Conservation (phyloP, 108 stramenopile species). For the Pseudonitzschia multistriata region DNA sequence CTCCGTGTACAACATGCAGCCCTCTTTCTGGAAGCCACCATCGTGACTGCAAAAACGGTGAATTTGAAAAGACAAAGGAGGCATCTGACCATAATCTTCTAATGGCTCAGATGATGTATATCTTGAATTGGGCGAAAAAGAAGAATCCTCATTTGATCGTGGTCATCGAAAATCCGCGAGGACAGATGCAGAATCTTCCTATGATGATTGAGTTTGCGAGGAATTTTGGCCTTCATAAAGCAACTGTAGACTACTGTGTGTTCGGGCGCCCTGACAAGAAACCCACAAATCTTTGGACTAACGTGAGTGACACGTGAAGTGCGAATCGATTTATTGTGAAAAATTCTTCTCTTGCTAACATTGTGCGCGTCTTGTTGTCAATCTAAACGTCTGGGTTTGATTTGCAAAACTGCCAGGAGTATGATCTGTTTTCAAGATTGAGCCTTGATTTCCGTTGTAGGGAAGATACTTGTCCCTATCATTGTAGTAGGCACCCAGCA, state of each 20-base stretch:
- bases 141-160: slow-evolving; percentile 31
- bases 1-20: slow-evolving; percentile 38
- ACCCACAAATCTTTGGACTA: slow-evolving; percentile 38
- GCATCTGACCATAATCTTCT: slow-evolving; percentile 20
- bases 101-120: slow-evolving; percentile 18
- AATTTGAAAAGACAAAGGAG: slow-evolving; percentile 18
- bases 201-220: slow-evolving; percentile 19
- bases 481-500: slow-evolving; percentile 3
- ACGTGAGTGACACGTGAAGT: slow-evolving; percentile 13
- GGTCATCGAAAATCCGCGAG: slow-evolving; percentile 32
- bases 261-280: slow-evolving; percentile 36
- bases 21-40: slow-evolving; percentile 29
- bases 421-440: background rate
- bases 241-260: slow-evolving; percentile 30
- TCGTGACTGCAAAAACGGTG: slow-evolving; percentile 7
- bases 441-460: background rate
- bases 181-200: slow-evolving; percentile 22
- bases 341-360: background rate
- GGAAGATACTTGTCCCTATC: background rate
- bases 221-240: background rate
- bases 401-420: background rate
- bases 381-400: background rate
- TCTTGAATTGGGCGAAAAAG: slow-evolving; percentile 22
- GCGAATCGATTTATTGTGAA: background rate
- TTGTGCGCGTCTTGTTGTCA: background rate